Evolutionary conservation across 2,329 filamentous ascomycete species (phyloP), one percentile per base, ranked within the genome.

Genomic region (Fusarium multiceps): DNA sequence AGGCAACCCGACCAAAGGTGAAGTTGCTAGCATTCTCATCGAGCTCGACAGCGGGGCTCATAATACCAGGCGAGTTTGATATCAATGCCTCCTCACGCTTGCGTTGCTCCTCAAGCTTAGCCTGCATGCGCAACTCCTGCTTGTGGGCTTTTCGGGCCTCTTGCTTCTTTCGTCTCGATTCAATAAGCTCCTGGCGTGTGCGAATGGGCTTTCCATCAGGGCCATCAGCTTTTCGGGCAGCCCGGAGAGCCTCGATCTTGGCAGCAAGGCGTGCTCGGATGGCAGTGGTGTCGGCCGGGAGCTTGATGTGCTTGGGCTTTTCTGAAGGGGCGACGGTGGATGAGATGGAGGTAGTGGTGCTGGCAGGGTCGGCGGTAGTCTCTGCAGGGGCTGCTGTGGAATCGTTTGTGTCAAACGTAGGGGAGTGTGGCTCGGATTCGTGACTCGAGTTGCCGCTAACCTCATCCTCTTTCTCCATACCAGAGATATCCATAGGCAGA

Each of bases 101-200:
- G 41, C 81, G 82, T 59, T 93, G 90, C 78, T 96, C 94, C 74
- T 97, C 93, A 55, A 92, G 87, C 78, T 92, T 95, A 21, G 92
- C 91, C 74, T 92, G 87, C 70, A 88, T 85, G 46, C 94, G 89
- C 62, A 94, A 83, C 76, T 95, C 92, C 80, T 97, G 96, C 84
- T 97, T 98, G 76, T 95, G 92, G 23, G 90, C 90, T 78, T 94
- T 95, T 67, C 93, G 89, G 79, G 94, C 89, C 63, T 93, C 91
- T 78, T 97, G 92, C 82, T 97, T 98, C 77, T 90, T 89, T 68
- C 96, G 89, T 43, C 96, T 89, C 46, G 93, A 88, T 80, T 98
- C 96, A 74, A 99, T 93, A 14, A 99, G 87, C 78, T 98, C 94
- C 81, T 97, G 92, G 66, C 96, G 89, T 65, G 93, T 97, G 69